Evolutionary conservation across 495 filamentous ascomycete species (phyloP), one percentile per base, ranked within the genome.

Genomic region (Chaetomium tenue): DNA sequence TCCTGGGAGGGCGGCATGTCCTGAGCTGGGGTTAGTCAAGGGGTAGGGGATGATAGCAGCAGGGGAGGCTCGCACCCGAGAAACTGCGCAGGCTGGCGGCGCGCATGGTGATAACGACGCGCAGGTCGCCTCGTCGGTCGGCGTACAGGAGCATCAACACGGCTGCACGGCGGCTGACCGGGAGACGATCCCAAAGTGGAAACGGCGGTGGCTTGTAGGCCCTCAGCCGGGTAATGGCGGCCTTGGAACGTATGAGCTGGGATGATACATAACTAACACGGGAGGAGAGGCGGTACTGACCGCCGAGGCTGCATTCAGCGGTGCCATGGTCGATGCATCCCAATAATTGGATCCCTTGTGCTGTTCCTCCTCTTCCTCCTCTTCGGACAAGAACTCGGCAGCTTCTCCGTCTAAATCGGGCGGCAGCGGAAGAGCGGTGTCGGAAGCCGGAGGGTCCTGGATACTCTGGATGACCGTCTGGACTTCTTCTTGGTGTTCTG

Each of bases 1-100:
- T 42, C 92, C 92, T 0, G 92, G 92, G 63, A 97, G 84, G 63
- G 92, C 92, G 55, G 90, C 92, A 72, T 97, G 91, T 23, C 92
- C 91, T 72, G 84, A 28, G 47, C 0, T 15, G 12, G 9, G 4
- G 55, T 59, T 54, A 28, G 30, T 40, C 15, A 44, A 47, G 28
- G 25, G 18, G 2, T 37, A 20, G 52, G 18, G 2, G 40, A 7
- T 9, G n/a, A 46, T 15, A 46, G 26, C 51, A 44, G 37, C 48
- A 15, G 40, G 9, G 39, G 40, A 13, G 26, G 18, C n/a, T 40
- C 73, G 33, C 66, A 79, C 78, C 79, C 3, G 79, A 81, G 68
- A 85, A 88, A 67, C 78, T 83, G 22, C 87, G 86, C 65, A 97
- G 75, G 44, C 83, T 89, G 60, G 86, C 84, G 37, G 91, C 89